Percentiles rank a stretch among this genome's conserved stretches.
Evolutionary conservation across 768 basidiomycete species (phyloP).

Genomic region (Terana coerulea): DNA sequence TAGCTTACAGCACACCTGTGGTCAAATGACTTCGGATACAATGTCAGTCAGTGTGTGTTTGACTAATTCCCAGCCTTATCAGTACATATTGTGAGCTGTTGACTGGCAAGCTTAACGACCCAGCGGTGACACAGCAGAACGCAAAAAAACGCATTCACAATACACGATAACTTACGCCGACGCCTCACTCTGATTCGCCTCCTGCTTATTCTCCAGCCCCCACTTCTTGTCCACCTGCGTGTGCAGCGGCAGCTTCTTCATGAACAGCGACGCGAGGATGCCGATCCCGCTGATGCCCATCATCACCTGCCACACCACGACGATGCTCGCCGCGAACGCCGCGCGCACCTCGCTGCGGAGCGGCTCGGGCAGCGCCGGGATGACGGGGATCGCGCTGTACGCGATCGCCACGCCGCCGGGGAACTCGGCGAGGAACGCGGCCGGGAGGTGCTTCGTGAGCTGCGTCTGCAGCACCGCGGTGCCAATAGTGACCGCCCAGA

Average conservation of each 20-base stretch:
- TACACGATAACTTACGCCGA: too few species aligned
- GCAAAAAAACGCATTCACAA: too few species aligned
- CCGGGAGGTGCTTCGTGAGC: slow-evolving; percentile 38
- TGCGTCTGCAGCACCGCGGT: slow-evolving; percentile 49
- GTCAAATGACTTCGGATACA: too few species aligned
- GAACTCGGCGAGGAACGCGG: slow-evolving; percentile 31
- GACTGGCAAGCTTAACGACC: too few species aligned
- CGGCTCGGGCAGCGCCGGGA: slow-evolving; percentile 32
- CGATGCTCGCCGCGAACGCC: slow-evolving; percentile 28
- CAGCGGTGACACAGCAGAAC: too few species aligned
- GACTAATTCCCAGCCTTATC: too few species aligned
- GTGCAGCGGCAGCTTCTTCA: slow-evolving; percentile 27
- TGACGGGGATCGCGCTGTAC: slow-evolving; percentile 44
- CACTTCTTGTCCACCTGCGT: slow-evolving; percentile 25
- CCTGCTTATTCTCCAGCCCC: slow-evolving; percentile 12
- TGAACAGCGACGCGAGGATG: slow-evolving; percentile 17
- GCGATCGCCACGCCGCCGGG: slow-evolving; percentile 37
- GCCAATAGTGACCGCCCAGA: slow-evolving; percentile 51
- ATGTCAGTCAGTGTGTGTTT: too few species aligned
- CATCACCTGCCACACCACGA: slow-evolving; percentile 29
- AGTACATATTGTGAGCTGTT: too few species aligned
- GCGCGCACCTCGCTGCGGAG: slow-evolving; percentile 20
- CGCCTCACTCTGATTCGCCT: too few species aligned
- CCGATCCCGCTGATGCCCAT: slow-evolving; percentile 27
- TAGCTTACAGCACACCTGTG: too few species aligned